A percentile compares a stretch with the other conserved stretches of the same genome.
phyloP scores from a whole-genome alignment of 371 early-diverging fungal species.

The Choanephora cucurbitarum region DNA sequence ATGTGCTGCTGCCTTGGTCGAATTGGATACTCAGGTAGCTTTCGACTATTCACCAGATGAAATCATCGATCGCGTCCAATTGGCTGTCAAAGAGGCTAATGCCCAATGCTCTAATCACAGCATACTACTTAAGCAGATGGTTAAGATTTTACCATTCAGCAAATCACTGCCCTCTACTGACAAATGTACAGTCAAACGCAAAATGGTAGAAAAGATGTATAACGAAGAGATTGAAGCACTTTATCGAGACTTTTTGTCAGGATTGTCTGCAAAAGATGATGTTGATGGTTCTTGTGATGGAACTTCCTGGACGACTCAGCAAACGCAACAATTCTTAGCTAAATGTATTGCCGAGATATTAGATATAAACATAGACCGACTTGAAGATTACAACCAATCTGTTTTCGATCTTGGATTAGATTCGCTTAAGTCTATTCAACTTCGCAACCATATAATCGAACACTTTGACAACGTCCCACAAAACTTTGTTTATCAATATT shows the following conservation, averaged over 20 bases:
- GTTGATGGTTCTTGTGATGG: not conserved
- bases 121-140: conserved; percentile 33
- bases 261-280: not conserved
- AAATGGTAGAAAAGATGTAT: conserved; percentile 18
- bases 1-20: conserved; percentile 34
- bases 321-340: conserved; percentile 11
- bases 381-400: conserved; percentile 14
- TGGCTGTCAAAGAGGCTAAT: conserved; percentile 41
- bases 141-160: conserved; percentile 19
- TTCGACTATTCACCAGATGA: conserved; percentile 21
- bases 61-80: conserved; percentile 20
- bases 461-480: conserved; percentile 28
- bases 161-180: conserved; percentile 15
- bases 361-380: conserved; percentile 1
- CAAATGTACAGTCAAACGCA: conserved; percentile 26
- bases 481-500: conserved; percentile 39
- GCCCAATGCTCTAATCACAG: conserved; percentile 39
- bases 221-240: conserved; percentile 28
- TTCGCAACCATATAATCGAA: conserved; percentile 26
- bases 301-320: conserved; percentile 9
- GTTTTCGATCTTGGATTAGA: conserved; percentile 34
- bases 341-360: conserved; percentile 10
- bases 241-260: conserved; percentile 28
- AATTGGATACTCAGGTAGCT: conserved; percentile 24
- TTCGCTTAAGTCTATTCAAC: conserved; percentile 27